Percentiles rank a stretch among this genome's conserved stretches.
Conservation (phyloP, 805 yeast genomes). For the Monosporozyma solicola region DNA sequence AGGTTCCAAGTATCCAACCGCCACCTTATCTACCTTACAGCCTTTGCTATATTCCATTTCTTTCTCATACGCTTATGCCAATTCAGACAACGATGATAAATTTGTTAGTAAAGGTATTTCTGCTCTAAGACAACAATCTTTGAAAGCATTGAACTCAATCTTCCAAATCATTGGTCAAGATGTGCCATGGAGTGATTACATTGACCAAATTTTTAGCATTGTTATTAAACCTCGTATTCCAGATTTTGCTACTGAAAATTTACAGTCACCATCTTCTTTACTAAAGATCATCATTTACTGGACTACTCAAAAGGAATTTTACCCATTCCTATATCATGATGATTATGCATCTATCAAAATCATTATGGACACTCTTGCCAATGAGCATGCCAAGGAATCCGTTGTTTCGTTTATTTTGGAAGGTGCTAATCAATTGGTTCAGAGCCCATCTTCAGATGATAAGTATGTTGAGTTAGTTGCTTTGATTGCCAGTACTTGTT, state of each 20-base stretch:
- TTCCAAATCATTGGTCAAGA: conserved; percentile 44
- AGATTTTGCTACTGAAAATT: conserved; percentile 64
- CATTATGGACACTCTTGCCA: conserved; percentile 45
- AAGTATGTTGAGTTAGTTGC: conserved; percentile 44
- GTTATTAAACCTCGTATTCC: conserved; percentile 58
- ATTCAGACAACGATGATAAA: conserved; percentile 11
- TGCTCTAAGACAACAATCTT: conserved; percentile 55
- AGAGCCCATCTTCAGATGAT: conserved; percentile 33
- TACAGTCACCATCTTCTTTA: conserved; percentile 75
- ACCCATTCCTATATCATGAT: conserved; percentile 46
- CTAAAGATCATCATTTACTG: conserved; percentile 56
- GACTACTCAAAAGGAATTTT: conserved; percentile 39
- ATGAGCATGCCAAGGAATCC: conserved; percentile 52
- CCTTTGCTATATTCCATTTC: conserved; percentile 52
- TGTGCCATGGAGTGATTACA: conserved; percentile 49
- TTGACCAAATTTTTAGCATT: conserved; percentile 40
- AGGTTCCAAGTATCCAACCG: conserved; percentile 46
- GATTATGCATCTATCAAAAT: conserved; percentile 47
- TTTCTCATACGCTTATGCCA: conserved; percentile 33
- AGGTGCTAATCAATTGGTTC: conserved; percentile 42
- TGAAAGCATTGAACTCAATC: conserved; percentile 51
- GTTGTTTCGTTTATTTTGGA: conserved; percentile 51
- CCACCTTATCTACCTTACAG: conserved; percentile 41
- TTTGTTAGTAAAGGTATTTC: conserved; percentile 41
- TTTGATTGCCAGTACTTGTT: conserved; percentile 47